phyloP scores from a whole-genome alignment of 192 early-diverging fungal genomes.

The Umbelopsis sp. region DNA sequence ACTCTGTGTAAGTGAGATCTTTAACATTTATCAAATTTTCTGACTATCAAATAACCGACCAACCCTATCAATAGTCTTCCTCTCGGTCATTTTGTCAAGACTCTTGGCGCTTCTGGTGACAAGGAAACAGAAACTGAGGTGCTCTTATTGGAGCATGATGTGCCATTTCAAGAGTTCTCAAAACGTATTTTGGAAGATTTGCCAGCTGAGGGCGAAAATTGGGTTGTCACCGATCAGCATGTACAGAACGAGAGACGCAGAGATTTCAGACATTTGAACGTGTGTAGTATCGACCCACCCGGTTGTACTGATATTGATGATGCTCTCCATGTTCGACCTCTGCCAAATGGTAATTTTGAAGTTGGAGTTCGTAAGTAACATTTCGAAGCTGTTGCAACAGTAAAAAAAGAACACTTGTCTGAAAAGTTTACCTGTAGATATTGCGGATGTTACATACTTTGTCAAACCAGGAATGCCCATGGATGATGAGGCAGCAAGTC shows the following conservation, averaged over 20 bases:
- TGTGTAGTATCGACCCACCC: slow-evolving; percentile 99
- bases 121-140: slow-evolving; percentile 95
- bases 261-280: slow-evolving; percentile 82
- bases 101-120: slow-evolving; percentile 93
- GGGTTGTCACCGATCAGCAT: slow-evolving; percentile 77
- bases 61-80: slow-evolving; percentile 57
- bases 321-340: slow-evolving; percentile 81
- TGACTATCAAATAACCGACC: background rate
- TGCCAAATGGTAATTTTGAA: slow-evolving; percentile 52
- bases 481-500: slow-evolving; percentile 81
- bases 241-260: slow-evolving; percentile 64
- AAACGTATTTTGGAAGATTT: slow-evolving; percentile 80
- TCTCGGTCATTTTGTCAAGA: slow-evolving; percentile 89
- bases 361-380: slow-evolving; percentile 63
- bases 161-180: slow-evolving; percentile 93
- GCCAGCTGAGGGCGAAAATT: slow-evolving; percentile 86
- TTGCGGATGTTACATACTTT: slow-evolving; percentile 97
- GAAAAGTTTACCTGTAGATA: slow-evolving; percentile 56
- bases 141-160: slow-evolving; percentile 93
- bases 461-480: slow-evolving; percentile 77
- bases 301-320: slow-evolving; percentile 99
- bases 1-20: slow-evolving; percentile 57
- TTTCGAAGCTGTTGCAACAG: background rate
- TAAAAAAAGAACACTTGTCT: background rate
- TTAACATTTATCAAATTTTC: background rate